A percentile compares a stretch with the other conserved stretches of the same genome.
phyloP scores from a whole-genome alignment of 495 filamentous ascomycete species.

The Hypoxylon crocopeplum region DNA sequence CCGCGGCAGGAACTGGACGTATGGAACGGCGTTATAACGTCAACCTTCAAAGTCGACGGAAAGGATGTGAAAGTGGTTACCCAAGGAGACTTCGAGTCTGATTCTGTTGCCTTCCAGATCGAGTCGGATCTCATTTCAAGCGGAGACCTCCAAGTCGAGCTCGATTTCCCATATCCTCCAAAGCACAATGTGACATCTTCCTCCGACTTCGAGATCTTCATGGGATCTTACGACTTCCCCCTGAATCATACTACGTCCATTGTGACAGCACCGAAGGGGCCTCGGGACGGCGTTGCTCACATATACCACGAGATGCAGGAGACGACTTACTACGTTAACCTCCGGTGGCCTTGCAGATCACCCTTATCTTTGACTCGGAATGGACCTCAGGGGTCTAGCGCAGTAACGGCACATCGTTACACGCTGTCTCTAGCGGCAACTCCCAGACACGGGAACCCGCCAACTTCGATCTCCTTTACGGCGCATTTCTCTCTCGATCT shows the following conservation, averaged over 20 bases:
- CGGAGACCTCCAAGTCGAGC: constrained; percentile 43
- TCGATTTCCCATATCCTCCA: constrained; percentile 52
- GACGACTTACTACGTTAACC: constrained; percentile 45
- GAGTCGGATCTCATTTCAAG: constrained; percentile 39
- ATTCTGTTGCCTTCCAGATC: constrained; percentile 47
- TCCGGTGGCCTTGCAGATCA: constrained; percentile 41
- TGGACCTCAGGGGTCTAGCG: constrained; percentile 10
- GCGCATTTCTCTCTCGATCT: constrained; percentile 26
- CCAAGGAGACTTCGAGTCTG: constrained; percentile 43
- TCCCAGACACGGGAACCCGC: neutral
- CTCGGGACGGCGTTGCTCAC: constrained; percentile 26
- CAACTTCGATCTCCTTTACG: constrained; percentile 22
- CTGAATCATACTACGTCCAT: constrained; percentile 39
- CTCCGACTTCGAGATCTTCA: constrained; percentile 40
- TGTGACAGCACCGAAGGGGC: constrained; percentile 9
- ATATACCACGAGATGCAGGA: constrained; percentile 46
- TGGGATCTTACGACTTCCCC: constrained; percentile 43
- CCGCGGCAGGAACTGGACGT: constrained; percentile 45
- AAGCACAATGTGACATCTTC: constrained; percentile 36
- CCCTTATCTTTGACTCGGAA: constrained; percentile 29
- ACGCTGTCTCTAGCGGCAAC: constrained; percentile 15
- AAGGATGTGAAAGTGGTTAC: constrained; percentile 42
- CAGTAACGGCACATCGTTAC: constrained; percentile 28
- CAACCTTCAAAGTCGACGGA: constrained; percentile 42
- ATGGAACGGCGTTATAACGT: constrained; percentile 45